Percentiles rank a stretch among this genome's conserved stretches.
Evolutionary conservation across 768 basidiomycete genomes (phyloP).

Genomic region (Lentinula detonsa): DNA sequence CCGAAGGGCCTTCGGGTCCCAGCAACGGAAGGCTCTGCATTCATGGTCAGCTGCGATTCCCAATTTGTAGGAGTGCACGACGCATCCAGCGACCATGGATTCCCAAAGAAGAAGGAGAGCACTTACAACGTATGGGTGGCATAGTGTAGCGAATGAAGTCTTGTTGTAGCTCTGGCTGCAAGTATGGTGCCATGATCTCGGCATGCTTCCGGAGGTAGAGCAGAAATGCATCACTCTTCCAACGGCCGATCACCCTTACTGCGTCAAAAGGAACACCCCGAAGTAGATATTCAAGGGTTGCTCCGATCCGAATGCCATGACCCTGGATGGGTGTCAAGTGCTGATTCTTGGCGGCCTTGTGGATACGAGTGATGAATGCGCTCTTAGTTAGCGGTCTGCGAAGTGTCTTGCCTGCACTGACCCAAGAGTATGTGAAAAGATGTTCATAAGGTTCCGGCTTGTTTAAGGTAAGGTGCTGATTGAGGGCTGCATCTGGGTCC

Average conservation of each 20-base stretch:
- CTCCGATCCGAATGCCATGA: too few relatives aligned
- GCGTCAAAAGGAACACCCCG: conserved; percentile 15
- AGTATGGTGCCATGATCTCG: conserved; percentile 14
- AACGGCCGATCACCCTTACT: conserved; percentile 16
- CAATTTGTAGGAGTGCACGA: too few relatives aligned
- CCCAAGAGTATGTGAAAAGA: conserved; percentile 23
- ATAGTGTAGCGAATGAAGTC: too few relatives aligned
- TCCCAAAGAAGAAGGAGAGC: too few relatives aligned
- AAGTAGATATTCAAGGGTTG: too few relatives aligned
- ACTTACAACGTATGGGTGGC: too few relatives aligned
- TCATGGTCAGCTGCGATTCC: too few relatives aligned
- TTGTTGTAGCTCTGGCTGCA: conserved; percentile 9
- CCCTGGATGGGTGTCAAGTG: too few relatives aligned
- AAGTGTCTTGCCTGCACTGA: background rate
- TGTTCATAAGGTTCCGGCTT: conserved; percentile 13
- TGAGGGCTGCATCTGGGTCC: conserved; percentile 18
- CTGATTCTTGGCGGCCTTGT: too few relatives aligned
- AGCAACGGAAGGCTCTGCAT: too few relatives aligned
- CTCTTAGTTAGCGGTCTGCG: background rate
- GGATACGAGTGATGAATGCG: background rate
- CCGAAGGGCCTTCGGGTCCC: background rate
- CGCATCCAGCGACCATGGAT: too few relatives aligned
- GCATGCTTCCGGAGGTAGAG: conserved; percentile 16
- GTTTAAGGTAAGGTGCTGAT: conserved; percentile 25
- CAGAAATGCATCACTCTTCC: conserved; percentile 16